Evolutionary conservation across 139 green algal genomes (phyloP).

Genomic region (Chlorella vulgaris): DNA sequence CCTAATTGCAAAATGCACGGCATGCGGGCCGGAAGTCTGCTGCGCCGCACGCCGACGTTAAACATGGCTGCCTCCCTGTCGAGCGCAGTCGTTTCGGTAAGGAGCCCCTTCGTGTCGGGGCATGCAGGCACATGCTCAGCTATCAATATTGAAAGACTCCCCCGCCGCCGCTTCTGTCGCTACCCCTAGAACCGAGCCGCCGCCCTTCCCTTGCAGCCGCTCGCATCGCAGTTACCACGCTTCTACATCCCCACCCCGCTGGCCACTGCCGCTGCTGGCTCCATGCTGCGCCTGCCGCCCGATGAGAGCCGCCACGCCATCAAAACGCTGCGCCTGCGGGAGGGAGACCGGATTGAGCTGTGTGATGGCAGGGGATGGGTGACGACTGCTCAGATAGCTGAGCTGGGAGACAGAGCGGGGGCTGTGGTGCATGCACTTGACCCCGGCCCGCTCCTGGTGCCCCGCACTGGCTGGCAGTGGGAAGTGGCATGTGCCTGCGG

Average conservation of each 20-base stretch:
- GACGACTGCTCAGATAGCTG: conserved; percentile 17
- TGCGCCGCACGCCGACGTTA: too few relatives aligned
- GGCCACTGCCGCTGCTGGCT: neutral
- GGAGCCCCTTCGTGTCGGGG: too few relatives aligned
- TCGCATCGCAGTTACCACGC: neutral
- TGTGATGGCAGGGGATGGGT: conserved; percentile 73
- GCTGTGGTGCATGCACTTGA: neutral
- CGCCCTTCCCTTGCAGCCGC: neutral
- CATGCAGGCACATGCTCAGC: too few relatives aligned
- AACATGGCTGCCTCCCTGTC: too few relatives aligned
- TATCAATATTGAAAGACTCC: too few relatives aligned
- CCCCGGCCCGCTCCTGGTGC: neutral
- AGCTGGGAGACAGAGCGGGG: neutral
- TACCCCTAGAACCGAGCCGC: too few relatives aligned
- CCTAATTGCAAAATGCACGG: too few relatives aligned
- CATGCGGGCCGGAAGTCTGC: too few relatives aligned
- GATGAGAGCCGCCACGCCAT: conserved; percentile 16
- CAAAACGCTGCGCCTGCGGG: conserved; percentile 52
- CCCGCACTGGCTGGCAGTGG: conserved; percentile 9
- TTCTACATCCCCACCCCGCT: conserved; percentile 19
- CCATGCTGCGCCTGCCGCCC: neutral
- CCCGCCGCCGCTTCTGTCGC: too few relatives aligned
- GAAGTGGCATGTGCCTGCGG: conserved; percentile 71
- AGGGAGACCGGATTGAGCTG: conserved; percentile 71
- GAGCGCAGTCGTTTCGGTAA: too few relatives aligned